phyloP scores from a whole-genome alignment of 2,329 filamentous ascomycete species.

The Thelonectria discophora region DNA sequence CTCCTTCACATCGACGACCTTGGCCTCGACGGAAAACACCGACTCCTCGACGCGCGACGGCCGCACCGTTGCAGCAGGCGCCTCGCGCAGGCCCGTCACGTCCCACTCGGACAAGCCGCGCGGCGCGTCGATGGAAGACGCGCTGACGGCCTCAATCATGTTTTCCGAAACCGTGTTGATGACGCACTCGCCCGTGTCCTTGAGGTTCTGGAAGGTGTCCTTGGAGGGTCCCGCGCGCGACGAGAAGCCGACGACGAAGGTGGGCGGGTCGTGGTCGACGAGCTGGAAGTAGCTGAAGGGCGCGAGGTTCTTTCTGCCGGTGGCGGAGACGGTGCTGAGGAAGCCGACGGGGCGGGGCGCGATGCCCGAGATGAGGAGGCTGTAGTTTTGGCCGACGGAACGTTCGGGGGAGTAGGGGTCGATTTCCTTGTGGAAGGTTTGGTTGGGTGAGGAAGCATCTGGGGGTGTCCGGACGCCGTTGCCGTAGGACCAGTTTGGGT shows the following conservation, averaged over 20 bases:
- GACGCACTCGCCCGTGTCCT: constrained; percentile 74
- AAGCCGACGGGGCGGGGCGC: constrained; percentile 80
- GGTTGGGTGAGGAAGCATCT: not conserved
- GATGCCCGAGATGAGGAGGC: constrained; percentile 81
- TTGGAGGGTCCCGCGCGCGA: constrained; percentile 64
- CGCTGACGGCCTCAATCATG: constrained; percentile 84
- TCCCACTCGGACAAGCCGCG: constrained; percentile 79
- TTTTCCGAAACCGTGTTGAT: constrained; percentile 85
- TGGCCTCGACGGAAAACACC: constrained; percentile 42
- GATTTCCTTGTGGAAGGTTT: constrained; percentile 72
- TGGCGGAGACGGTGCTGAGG: constrained; percentile 60
- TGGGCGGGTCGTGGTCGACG: constrained; percentile 81
- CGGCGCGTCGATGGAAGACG: constrained; percentile 76
- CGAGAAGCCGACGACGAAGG: constrained; percentile 70
- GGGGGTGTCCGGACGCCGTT: constrained; percentile 41
- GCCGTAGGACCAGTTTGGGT: constrained; percentile 61
- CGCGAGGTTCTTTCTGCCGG: constrained; percentile 76
- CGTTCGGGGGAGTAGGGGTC: constrained; percentile 79
- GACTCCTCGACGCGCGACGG: constrained; percentile 41
- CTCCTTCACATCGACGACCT: constrained; percentile 43
- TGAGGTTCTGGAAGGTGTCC: constrained; percentile 78
- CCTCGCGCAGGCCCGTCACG: constrained; percentile 62
- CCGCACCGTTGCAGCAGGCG: constrained; percentile 35
- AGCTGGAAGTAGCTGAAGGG: constrained; percentile 85
- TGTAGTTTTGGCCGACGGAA: constrained; percentile 79